Evolutionary conservation across 169 alveolate species (phyloP), one percentile per base, ranked within the genome.

Genomic region (Plasmodium malariae): DNA sequence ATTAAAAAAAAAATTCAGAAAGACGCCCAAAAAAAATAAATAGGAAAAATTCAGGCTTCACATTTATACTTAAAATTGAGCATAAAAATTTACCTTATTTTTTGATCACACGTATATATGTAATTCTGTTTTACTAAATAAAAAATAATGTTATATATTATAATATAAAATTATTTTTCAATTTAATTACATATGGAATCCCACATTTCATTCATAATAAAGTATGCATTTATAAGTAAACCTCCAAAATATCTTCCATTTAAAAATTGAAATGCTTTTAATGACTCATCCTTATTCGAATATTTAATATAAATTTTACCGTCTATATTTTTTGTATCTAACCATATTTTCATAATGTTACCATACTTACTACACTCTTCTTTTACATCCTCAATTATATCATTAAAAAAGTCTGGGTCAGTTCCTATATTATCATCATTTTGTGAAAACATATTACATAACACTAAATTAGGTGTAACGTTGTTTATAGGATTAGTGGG

Each of bases 341-440:
- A 49, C 93, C 93, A 96, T 17, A 96, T 96, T 55, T 86, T 88
- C 45, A 89, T 68, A 26, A 96, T 95, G 34, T 91, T 92, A 1
- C 98, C 98, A 94, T 95, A 95, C 72, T 96, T 96, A 28, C 70
- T 90, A 78, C 98, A 96, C 88, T 96, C 98, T 55, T 92, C 97
- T 73, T 71, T 92, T 49, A 96, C 98, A 78, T 96, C 98, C n/a
- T 94, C 98, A 72, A 88, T 89, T 57, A 96, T 93, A 36, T 96
- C 98, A 17, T 72, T 94, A 71, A 96, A 94, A 85, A 96, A 93
- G 57, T 92, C 92, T 1, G 96, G 96, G 28, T 93, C 96, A 24
- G 85, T 93, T 6, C 94, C 95, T 40, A 78, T 92, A 40, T 69
- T 40, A 34, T 89, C 87, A 59, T 96, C 97, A 76, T 94, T 74